These are phyloP conservation scores for Echites panduratus DNA, from an alignment of 257 asterid genomes.

Conservation along the genomic window DNA sequence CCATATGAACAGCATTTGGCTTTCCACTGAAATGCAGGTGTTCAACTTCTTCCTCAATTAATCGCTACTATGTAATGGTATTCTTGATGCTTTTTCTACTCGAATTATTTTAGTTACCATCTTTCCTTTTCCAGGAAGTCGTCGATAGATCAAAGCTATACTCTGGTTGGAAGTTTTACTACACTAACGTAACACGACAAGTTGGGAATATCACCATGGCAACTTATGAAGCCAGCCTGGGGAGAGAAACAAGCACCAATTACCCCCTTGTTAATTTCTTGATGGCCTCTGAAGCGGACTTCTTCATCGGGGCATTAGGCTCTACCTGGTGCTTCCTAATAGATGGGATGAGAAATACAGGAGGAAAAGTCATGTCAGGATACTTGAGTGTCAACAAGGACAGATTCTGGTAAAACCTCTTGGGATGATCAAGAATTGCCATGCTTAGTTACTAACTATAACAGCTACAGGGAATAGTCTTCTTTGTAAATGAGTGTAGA, in stretches of 20 bases:
- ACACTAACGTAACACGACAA: constrained; percentile 81
- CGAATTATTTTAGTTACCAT: neutral
- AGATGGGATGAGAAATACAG: constrained; percentile 92
- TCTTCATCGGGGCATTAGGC: constrained; percentile 85
- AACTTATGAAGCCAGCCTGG: constrained; percentile 79
- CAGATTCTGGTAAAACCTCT: constrained; percentile 67
- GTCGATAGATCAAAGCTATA: constrained; percentile 47
- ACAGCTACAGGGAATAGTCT: neutral
- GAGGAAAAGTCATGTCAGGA: constrained; percentile 92
- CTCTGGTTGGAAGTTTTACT: constrained; percentile 64
- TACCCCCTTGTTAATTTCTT: constrained; percentile 88
- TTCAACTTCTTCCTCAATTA: neutral
- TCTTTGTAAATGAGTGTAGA: neutral
- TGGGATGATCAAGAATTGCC: neutral
- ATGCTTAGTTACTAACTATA: neutral
- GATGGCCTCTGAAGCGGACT: constrained; percentile 94
- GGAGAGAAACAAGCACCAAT: constrained; percentile 84
- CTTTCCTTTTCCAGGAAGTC: constrained; percentile 51
- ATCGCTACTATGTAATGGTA: neutral
- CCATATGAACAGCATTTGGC: constrained; percentile 69
- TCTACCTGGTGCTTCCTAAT: constrained; percentile 92
- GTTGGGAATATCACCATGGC: constrained; percentile 84
- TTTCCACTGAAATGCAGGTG: constrained; percentile 99
- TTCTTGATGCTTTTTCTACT: neutral
- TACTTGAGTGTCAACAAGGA: constrained; percentile 94